Percentiles rank a stretch among this genome's conserved stretches.
phyloP scores from a whole-genome alignment of 2,329 filamentous ascomycete genomes.

The Penicillium nordicum region DNA sequence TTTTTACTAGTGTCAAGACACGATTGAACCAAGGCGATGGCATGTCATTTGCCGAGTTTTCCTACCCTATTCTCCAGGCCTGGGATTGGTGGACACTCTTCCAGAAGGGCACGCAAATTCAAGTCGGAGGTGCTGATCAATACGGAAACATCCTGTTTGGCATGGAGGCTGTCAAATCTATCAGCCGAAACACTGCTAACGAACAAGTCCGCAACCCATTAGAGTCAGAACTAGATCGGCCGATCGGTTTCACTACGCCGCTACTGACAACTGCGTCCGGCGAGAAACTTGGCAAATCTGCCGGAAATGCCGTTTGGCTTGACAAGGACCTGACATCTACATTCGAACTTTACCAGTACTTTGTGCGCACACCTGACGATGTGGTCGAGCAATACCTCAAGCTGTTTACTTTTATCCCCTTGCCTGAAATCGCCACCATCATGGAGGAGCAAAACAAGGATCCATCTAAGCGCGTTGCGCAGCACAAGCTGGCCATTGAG shows the following conservation, averaged over 20 bases:
- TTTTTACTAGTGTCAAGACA: slow-evolving; percentile 63
- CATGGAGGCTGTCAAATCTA: slow-evolving; percentile 76
- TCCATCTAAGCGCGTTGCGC: slow-evolving; percentile 70
- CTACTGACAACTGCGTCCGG: slow-evolving; percentile 81
- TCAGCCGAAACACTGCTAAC: slow-evolving; percentile 51
- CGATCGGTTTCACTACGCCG: slow-evolving; percentile 86
- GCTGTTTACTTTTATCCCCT: slow-evolving; percentile 83
- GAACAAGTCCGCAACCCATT: slow-evolving; percentile 40
- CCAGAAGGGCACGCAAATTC: slow-evolving; percentile 67
- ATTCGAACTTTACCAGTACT: slow-evolving; percentile 90
- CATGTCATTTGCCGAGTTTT: slow-evolving; percentile 91
- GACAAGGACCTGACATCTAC: slow-evolving; percentile 73
- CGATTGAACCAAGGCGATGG: slow-evolving; percentile 82
- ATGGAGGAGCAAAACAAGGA: slow-evolving; percentile 67
- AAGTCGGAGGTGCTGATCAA: slow-evolving; percentile 94
- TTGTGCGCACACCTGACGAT: slow-evolving; percentile 75
- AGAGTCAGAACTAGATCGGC: slow-evolving; percentile 44
- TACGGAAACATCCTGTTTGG: slow-evolving; percentile 94
- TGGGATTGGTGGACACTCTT: slow-evolving; percentile 97
- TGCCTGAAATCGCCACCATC: slow-evolving; percentile 61
- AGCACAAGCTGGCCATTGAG: slow-evolving; percentile 79
- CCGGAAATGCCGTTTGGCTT: slow-evolving; percentile 91
- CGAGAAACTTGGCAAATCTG: slow-evolving; percentile 90
- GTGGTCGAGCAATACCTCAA: slow-evolving; percentile 80
- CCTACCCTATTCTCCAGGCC: slow-evolving; percentile 87